Evolutionary conservation across 1,284 basidiomycete genomes (phyloP), one percentile per base, ranked within the genome.

Genomic region (Gymnopus androsaceus): DNA sequence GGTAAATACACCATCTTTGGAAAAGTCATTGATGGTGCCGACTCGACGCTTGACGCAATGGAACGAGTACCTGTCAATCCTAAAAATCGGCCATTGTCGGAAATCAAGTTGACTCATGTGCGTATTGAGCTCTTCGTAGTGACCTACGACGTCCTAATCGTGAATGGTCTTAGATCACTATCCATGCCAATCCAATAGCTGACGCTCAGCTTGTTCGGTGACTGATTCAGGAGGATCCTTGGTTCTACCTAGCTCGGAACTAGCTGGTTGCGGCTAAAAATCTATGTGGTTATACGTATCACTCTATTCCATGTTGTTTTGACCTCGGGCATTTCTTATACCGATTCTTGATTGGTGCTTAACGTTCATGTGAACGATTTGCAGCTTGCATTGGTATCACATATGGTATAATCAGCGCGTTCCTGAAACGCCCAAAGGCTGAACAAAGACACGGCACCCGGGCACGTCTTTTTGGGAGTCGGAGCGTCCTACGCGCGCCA

Each of bases 1-100:
- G 87, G 87, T 56, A 97, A 97, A 72, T 96, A 97, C 75, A 94
- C 93, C 4, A 96, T 98, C 59, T 88, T 98, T 63, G 95, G 94
- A 46, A 89, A 85, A 70, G 94, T 98, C n/a, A 98, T 98, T 63
- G 95, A 98, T 67, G 95, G 95, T 15, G 83, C 83, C 12, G 94
- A 98, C 68, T 85, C 90, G 5, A 92, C 94, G 1, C 75, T 98
- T 38, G 95, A 97, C 64, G 79, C 83, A 12, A 93, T 97, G 82
- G 96, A 99, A 69, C 85, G 87, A 27, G 87, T 89, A 0, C 93
- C 93, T 0, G 95, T 98, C 45, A 94, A 87, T 68, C 82, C 85
- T 52, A 99, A 98, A 75, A 93, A 95, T 71, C 75, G 92, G 56
- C 96, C 96, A 0, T 70, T 93, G 25, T 82, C 79, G 51, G 94